Evolutionary conservation across 2,329 filamentous ascomycete species (phyloP).

Genomic region (Helminthosporium solani): DNA sequence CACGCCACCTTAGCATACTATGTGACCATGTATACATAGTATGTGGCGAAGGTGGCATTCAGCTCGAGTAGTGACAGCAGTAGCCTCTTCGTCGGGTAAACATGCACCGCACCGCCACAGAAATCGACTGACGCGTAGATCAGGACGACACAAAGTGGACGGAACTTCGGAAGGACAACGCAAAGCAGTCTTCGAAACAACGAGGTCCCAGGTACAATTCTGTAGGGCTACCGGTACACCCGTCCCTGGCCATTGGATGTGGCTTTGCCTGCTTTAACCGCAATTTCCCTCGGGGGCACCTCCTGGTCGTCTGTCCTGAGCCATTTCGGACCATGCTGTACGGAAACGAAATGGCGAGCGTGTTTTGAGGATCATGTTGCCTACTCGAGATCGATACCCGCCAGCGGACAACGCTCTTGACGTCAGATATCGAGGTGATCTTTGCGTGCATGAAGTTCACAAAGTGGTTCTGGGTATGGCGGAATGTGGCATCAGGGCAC

Average conservation of each 20-base stretch:
- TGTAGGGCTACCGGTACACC: not conserved
- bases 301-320: not conserved
- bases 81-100: no score
- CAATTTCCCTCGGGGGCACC: slow-evolving; percentile 1
- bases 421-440: slow-evolving; percentile 24
- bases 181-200: slow-evolving; percentile 17
- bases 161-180: slow-evolving; percentile 6
- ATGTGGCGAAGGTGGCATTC: slow-evolving; percentile 9
- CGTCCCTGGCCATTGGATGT: not conserved
- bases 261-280: slow-evolving; percentile 5
- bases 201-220: not conserved
- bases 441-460: slow-evolving; percentile 21
- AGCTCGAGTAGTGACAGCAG: slow-evolving; percentile 10
- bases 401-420: slow-evolving; percentile 17
- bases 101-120: slow-evolving; percentile 26
- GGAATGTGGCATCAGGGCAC: no score
- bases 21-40: not conserved
- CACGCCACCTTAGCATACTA: no score
- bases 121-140: slow-evolving; percentile 11
- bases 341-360: slow-evolving; percentile 9
- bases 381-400: slow-evolving; percentile 5
- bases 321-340: not conserved
- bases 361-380: slow-evolving; percentile 21
- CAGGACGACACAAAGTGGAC: slow-evolving; percentile 5
- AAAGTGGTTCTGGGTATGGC: no score